Evolutionary conservation across 805 yeast species (phyloP).

Genomic region (Yarrowia hollandica): DNA sequence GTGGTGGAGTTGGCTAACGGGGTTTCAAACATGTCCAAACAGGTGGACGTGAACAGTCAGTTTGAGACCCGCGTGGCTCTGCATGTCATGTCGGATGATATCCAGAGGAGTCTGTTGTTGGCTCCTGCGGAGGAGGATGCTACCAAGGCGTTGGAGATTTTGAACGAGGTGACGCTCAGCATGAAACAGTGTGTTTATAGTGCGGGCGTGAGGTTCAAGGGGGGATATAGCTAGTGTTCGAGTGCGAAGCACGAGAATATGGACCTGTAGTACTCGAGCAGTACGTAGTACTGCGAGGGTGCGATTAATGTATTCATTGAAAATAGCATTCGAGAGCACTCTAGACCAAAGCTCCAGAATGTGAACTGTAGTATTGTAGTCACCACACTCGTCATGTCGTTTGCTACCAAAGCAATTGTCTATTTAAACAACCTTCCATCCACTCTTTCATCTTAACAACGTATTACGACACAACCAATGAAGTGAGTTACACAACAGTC

Average conservation of each 20-base stretch:
- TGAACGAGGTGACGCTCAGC: constrained; percentile 7
- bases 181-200: constrained; percentile 9
- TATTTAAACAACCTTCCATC: too few species aligned
- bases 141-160: neutral
- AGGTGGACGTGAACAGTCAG: neutral
- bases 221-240: neutral
- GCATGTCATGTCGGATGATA: constrained; percentile 12
- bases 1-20: constrained; percentile 2
- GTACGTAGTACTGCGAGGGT: too few species aligned
- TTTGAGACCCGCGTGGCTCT: constrained; percentile 11
- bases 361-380: too few species aligned
- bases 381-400: too few species aligned
- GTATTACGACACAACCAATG: too few species aligned
- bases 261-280: too few species aligned
- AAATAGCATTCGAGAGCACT: too few species aligned
- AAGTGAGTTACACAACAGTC: too few species aligned
- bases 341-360: too few species aligned
- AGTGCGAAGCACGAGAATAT: neutral
- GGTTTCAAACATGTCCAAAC: constrained; percentile 1
- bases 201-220: neutral
- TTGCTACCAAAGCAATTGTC: too few species aligned
- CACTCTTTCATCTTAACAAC: too few species aligned
- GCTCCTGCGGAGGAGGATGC: neutral
- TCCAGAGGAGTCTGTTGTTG: neutral
- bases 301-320: too few species aligned